A percentile compares a stretch with the other conserved stretches of the same genome.
Evolutionary conservation across 371 early-diverging fungal genomes (phyloP).

Genomic region (Parasitella parasitica): DNA sequence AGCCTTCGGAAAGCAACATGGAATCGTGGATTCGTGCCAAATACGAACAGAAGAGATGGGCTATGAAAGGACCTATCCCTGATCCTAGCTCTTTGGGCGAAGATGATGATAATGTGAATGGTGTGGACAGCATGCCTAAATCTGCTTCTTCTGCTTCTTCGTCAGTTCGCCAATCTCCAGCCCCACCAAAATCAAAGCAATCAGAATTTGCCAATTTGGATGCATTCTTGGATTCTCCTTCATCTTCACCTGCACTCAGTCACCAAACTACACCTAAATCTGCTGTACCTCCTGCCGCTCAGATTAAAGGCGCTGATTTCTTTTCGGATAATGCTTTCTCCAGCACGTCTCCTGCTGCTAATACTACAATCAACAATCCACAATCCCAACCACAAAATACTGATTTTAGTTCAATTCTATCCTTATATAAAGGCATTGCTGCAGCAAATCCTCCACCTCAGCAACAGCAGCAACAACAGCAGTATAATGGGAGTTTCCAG

Average conservation of each 20-base stretch:
- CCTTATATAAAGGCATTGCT: constrained; percentile 44
- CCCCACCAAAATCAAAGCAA: constrained; percentile 19
- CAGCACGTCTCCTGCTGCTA: constrained; percentile 16
- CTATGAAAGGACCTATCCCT: constrained; percentile 69
- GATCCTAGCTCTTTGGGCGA: constrained; percentile 68
- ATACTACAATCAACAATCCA: constrained; percentile 15
- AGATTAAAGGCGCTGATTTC: constrained; percentile 49
- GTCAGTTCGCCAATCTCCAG: constrained; percentile 14
- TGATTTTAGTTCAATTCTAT: constrained; percentile 59
- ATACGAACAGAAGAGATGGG: constrained; percentile 82
- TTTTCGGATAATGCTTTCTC: constrained; percentile 26
- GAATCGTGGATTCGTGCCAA: constrained; percentile 84
- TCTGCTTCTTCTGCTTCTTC: neutral
- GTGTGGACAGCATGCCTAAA: neutral
- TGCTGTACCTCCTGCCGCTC: constrained; percentile 14
- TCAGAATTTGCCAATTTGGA: constrained; percentile 44
- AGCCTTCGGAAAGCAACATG: constrained; percentile 62
- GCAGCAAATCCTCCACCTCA: constrained; percentile 14
- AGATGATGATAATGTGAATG: constrained; percentile 25
- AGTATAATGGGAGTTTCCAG: constrained; percentile 24
- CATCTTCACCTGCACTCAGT: constrained; percentile 18
- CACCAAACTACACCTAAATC: neutral
- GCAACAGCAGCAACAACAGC: constrained; percentile 2
- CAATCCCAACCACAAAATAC: constrained; percentile 23
- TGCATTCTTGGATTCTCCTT: constrained; percentile 39